phyloP scores from a whole-genome alignment of 495 filamentous ascomycete genomes.

The Lasiosphaeris hirsuta region DNA sequence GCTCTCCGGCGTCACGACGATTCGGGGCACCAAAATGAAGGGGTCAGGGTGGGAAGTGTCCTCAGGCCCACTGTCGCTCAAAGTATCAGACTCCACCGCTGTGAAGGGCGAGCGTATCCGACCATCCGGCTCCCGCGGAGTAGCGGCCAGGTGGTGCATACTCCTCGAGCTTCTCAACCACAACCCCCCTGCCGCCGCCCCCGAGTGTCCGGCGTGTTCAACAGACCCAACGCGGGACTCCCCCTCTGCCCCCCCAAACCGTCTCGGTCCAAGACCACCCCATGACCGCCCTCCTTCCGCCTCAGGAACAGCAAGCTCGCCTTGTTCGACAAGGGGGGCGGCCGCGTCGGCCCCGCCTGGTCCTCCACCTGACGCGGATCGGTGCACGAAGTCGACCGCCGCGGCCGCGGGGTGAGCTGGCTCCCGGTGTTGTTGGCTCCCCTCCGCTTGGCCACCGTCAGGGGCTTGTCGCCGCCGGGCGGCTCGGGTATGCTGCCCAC shows the following conservation, averaged over 20 bases:
- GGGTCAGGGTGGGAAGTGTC: slow-evolving; percentile 17
- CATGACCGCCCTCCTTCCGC: neutral
- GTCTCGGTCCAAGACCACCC: neutral
- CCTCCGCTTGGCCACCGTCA: slow-evolving; percentile 31
- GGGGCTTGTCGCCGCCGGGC: slow-evolving; percentile 10
- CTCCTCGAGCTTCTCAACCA: slow-evolving; percentile 15
- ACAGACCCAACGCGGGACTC: neutral
- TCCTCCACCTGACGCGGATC: neutral
- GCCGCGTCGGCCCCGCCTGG: neutral
- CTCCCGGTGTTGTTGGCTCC: neutral
- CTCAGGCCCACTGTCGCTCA: neutral
- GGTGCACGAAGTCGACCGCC: neutral
- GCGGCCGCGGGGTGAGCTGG: neutral
- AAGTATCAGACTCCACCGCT: neutral
- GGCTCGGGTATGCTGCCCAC: slow-evolving; percentile 22
- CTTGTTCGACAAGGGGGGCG: neutral
- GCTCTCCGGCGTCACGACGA: slow-evolving; percentile 50
- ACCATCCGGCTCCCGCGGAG: slow-evolving; percentile 5
- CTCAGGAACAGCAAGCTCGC: neutral
- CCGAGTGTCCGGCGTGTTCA: neutral
- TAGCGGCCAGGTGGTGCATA: slow-evolving; percentile 13
- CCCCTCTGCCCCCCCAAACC: neutral
- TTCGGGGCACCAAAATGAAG: slow-evolving; percentile 38
- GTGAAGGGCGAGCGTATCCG: slow-evolving; percentile 1
- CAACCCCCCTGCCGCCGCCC: neutral